Conservation (phyloP, 2,329 filamentous ascomycete genomes). For the Fusarium phyllophilum region DNA sequence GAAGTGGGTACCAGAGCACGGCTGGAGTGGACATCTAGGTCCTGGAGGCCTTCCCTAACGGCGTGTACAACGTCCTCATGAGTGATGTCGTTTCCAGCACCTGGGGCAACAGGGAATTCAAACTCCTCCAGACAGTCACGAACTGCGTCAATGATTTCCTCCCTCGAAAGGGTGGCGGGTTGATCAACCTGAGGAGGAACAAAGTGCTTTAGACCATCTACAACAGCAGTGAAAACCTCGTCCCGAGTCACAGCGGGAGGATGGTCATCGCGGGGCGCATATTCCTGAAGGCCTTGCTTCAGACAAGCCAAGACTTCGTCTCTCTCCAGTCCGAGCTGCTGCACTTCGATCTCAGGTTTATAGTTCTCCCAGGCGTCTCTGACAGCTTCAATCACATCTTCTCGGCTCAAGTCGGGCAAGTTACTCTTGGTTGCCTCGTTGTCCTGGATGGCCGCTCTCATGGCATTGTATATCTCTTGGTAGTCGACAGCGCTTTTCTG, state of each 20-base stretch:
- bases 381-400: slow-evolving; percentile 87
- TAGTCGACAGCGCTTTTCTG: slow-evolving; percentile 74
- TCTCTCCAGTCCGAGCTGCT: slow-evolving; percentile 88
- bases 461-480: slow-evolving; percentile 85
- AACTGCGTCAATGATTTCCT: slow-evolving; percentile 86
- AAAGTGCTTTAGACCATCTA: slow-evolving; percentile 87
- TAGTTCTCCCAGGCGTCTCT: slow-evolving; percentile 93
- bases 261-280: slow-evolving; percentile 65
- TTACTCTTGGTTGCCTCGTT: slow-evolving; percentile 58
- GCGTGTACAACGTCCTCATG: slow-evolving; percentile 72
- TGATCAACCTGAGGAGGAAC: slow-evolving; percentile 77
- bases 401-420: slow-evolving; percentile 68
- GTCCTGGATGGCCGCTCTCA: slow-evolving; percentile 78
- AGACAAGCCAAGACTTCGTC: slow-evolving; percentile 91
- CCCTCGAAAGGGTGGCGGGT: slow-evolving; percentile 75
- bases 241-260: slow-evolving; percentile 76
- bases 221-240: slow-evolving; percentile 85
- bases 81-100: slow-evolving; percentile 63
- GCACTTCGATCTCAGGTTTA: slow-evolving; percentile 90
- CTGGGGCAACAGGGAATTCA: slow-evolving; percentile 74
- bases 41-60: slow-evolving; percentile 68
- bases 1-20: slow-evolving; percentile 53
- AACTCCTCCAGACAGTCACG: slow-evolving; percentile 88
- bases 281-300: slow-evolving; percentile 84
- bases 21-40: slow-evolving; percentile 58